A percentile compares a stretch with the other conserved stretches of the same genome.
Evolutionary conservation across 768 basidiomycete species (phyloP).

Genomic region (Termitomyces sp.): DNA sequence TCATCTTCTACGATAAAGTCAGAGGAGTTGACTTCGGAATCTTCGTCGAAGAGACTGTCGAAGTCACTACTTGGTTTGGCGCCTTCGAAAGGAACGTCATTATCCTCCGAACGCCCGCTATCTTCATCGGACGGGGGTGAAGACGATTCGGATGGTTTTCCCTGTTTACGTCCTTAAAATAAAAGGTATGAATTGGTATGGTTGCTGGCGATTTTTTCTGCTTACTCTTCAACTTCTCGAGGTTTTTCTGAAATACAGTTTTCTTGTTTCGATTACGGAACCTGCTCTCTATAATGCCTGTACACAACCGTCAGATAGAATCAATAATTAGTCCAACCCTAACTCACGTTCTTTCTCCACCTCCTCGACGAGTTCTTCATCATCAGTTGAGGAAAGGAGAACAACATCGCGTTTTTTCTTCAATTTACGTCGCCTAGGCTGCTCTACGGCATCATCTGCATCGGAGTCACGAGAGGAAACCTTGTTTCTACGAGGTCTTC

Average conservation of each 20-base stretch:
- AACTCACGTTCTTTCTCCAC: constrained; percentile 53
- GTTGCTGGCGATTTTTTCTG: not conserved
- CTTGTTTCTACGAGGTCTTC: constrained; percentile 9
- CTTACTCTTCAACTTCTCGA: constrained; percentile 67
- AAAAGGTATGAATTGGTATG: not conserved
- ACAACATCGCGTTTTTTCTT: constrained; percentile 36
- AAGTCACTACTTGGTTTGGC: constrained; percentile 38
- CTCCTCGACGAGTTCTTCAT: constrained; percentile 38
- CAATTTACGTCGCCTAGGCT: constrained; percentile 27
- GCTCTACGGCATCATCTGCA: constrained; percentile 27
- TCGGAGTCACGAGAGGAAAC: constrained; percentile 19
- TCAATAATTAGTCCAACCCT: not conserved
- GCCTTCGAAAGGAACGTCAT: constrained; percentile 36
- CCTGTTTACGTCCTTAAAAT: constrained; percentile 40
- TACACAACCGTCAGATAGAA: not conserved
- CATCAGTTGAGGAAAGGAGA: constrained; percentile 34
- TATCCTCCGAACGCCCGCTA: constrained; percentile 23
- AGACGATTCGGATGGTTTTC: constrained; percentile 30
- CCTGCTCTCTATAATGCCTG: constrained; percentile 63
- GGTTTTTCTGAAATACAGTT: constrained; percentile 55
- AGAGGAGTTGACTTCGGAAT: constrained; percentile 34
- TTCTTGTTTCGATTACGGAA: constrained; percentile 59
- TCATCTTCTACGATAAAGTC: constrained; percentile 70
- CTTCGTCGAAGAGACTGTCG: constrained; percentile 33
- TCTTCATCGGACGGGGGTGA: constrained; percentile 15